phyloP scores from a whole-genome alignment of 228 moss, liverwort and hornwort genomes.

The Sphagnum fallax region DNA sequence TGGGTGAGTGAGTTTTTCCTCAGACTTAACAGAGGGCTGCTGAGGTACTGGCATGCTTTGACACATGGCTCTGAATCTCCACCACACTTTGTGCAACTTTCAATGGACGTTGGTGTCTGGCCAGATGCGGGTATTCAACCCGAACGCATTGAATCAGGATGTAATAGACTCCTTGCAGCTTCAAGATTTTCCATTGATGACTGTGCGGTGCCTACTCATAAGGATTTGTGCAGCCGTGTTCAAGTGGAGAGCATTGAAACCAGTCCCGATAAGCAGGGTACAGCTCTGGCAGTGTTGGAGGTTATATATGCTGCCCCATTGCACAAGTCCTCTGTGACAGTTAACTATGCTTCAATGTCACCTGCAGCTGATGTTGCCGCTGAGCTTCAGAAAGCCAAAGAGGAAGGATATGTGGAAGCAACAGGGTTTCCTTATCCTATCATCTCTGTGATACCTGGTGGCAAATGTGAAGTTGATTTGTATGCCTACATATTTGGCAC shows the following conservation, averaged over 20 bases:
- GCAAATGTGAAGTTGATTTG: constrained; percentile 39
- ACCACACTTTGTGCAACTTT: constrained; percentile 40
- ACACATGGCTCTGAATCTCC: constrained; percentile 34
- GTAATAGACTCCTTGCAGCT: constrained; percentile 26
- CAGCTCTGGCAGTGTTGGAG: constrained; percentile 33
- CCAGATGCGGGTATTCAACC: constrained; percentile 43
- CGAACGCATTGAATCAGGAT: constrained; percentile 37
- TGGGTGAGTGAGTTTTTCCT: constrained; percentile 7
- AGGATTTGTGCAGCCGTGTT: constrained; percentile 25
- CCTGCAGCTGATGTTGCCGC: constrained; percentile 36
- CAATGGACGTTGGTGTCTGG: constrained; percentile 35
- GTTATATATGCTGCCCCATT: constrained; percentile 29
- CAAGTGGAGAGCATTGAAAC: constrained; percentile 42
- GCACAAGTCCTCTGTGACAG: constrained; percentile 2
- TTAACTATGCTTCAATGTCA: constrained; percentile 11
- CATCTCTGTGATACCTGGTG: constrained; percentile 31
- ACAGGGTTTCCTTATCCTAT: constrained; percentile 32
- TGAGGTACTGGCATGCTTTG: constrained; percentile 33
- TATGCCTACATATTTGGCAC: constrained; percentile 42
- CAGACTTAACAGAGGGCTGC: constrained; percentile 16
- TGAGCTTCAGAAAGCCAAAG: constrained; percentile 29
- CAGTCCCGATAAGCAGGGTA: constrained; percentile 18
- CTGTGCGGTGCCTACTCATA: not conserved
- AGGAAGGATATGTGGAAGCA: constrained; percentile 18
- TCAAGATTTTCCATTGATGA: constrained; percentile 1